Base-by-base conservation (phyloP, 2,329 filamentous ascomycete species). In the Fusarium buxicola region DNA sequence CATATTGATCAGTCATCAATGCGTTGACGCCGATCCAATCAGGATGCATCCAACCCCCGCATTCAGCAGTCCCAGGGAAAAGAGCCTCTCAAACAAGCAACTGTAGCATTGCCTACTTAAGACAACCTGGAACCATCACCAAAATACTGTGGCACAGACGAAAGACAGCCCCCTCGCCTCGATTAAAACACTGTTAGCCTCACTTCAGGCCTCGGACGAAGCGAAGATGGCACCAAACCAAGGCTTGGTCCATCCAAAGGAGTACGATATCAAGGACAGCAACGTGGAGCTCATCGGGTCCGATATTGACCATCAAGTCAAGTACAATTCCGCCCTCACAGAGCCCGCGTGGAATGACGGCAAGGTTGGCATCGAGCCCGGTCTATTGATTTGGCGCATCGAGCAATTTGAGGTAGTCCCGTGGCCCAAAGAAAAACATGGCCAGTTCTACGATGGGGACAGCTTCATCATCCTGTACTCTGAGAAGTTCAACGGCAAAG, bases 291-390 rank as follows among this genome's bases (percentile, higher is more conserved):
- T 89, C 52, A 85, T 90, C 55, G 85, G 86, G 55, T 82, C 81
- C 50, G 81, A 85, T 60, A 82, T 90, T 60, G 88, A 90, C 76
- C 88, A 90, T 76, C 81, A 82, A 58, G 84, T 91, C 69, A 90
- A 90, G 71, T 84, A 89, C 79, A 84, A 85, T 57, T 90, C 87
- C 10, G 88, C 88, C 4, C 74, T 80, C 8, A 84, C 84, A 7
- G 88, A 90, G 65, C 88, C 88, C 1, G 88, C 88, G 8, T 91
- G 88, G 88, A 86, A 88, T 67, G 80, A 86, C 59, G 84, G 83
- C 49, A 69, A 71, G 32, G 75, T 90, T 38, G 86, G 87, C 30
- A 63, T 77, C 32, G 66, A 76, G 12, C 72, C 85, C 0, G 88
- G 87, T 1, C 79, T 90, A 4, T 78, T 78, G 61, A 77, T 90